Evolutionary conservation across 352 stramenopile species (phyloP).

Genomic region (Bremia lactucae): DNA sequence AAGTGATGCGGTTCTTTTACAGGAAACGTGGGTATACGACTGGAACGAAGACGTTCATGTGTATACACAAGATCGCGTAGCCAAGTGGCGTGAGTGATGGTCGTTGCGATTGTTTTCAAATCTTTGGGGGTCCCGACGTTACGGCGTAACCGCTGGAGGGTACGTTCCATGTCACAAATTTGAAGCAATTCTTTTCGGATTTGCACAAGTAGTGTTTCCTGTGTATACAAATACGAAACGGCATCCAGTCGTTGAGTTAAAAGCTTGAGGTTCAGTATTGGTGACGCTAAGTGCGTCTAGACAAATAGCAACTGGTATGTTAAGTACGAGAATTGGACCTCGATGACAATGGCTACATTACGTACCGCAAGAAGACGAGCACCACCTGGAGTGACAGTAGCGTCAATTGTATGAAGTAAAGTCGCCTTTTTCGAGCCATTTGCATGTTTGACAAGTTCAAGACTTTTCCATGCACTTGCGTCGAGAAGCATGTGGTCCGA

Average conservation of each 20-base stretch:
- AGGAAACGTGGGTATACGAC: slow-evolving; percentile 17
- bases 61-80: slow-evolving; percentile 24
- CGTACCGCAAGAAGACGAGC: slow-evolving; percentile 53
- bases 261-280: slow-evolving; percentile 44
- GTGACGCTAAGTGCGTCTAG: slow-evolving; percentile 53
- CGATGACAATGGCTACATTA: slow-evolving; percentile 1
- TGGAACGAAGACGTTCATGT: slow-evolving; percentile 14
- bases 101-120: slow-evolving; percentile 52
- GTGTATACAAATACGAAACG: slow-evolving; percentile 37
- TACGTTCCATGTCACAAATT: slow-evolving; percentile 64
- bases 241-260: slow-evolving; percentile 40
- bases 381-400: slow-evolving; percentile 46
- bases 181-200: slow-evolving; percentile 42
- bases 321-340: too few species aligned
- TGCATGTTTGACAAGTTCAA: slow-evolving; percentile 57
- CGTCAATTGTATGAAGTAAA: slow-evolving; percentile 59
- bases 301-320: neutral
- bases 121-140: slow-evolving; percentile 54
- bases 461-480: slow-evolving; percentile 52
- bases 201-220: slow-evolving; percentile 38
- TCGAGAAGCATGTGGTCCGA: slow-evolving; percentile 78
- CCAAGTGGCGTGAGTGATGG: slow-evolving; percentile 34
- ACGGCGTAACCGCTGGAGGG: slow-evolving; percentile 52
- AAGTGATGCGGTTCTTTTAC: slow-evolving; percentile 12
- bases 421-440: slow-evolving; percentile 46